A percentile compares a stretch with the other conserved stretches of the same genome.
These are phyloP conservation scores for Sclerotinia subarctica DNA, from an alignment of 2,329 filamentous ascomycete species.

Conservation along the genomic window DNA sequence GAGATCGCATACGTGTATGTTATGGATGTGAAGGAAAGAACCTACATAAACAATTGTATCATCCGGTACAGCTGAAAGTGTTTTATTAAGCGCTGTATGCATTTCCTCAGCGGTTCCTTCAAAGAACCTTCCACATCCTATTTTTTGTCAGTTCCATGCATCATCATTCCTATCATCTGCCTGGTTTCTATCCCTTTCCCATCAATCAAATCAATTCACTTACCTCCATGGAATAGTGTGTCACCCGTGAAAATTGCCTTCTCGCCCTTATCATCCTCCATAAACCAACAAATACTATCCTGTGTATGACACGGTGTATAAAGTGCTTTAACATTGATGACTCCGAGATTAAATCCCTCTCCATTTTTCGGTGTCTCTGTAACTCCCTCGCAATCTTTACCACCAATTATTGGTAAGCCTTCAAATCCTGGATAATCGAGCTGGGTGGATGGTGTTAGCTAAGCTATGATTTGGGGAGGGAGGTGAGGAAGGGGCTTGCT, in stretches of 20 bases:
- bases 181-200: background rate
- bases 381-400: conserved; percentile 79
- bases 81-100: conserved; percentile 88
- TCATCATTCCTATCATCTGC: background rate
- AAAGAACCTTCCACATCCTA: conserved; percentile 93
- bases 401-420: conserved; percentile 71
- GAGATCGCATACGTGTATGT: background rate
- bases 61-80: conserved; percentile 74
- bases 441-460: conserved; percentile 22
- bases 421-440: conserved; percentile 32
- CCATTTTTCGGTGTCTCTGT: conserved; percentile 72
- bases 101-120: conserved; percentile 88
- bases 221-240: conserved; percentile 90
- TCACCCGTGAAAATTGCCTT: conserved; percentile 92
- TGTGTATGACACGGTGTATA: conserved; percentile 98
- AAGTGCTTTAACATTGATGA: conserved; percentile 79
- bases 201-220: conserved; percentile 24
- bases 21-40: conserved; percentile 24
- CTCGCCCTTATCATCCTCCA: conserved; percentile 69
- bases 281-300: conserved; percentile 94
- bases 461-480: background rate
- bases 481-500: conserved; percentile 44
- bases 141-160: background rate
- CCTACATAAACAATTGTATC: conserved; percentile 88
- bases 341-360: conserved; percentile 76